Conservation (phyloP, 176 grass and related monocot genomes). For the Areca catechu region DNA sequence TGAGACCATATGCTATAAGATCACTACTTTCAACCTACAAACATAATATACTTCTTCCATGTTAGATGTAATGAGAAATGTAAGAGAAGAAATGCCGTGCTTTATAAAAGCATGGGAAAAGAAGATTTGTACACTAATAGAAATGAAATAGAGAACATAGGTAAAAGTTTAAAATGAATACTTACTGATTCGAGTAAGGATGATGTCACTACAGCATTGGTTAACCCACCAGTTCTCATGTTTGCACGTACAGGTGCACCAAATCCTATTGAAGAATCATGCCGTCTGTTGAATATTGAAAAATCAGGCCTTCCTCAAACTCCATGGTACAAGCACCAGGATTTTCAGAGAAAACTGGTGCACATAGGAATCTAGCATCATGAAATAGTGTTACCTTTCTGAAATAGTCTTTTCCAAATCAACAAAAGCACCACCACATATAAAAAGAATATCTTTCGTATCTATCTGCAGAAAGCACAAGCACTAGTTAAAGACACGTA, state of each 20-base stretch:
- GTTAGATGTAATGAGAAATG: not conserved
- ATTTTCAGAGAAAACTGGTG: slow-evolving; percentile 4
- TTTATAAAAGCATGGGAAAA: no score
- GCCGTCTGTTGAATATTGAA: slow-evolving; percentile 54
- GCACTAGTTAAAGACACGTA: slow-evolving; percentile 23
- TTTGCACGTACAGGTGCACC: slow-evolving; percentile 80
- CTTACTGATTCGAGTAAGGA: slow-evolving; percentile 95
- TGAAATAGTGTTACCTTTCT: slow-evolving; percentile 57
- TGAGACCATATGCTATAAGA: slow-evolving; percentile 78
- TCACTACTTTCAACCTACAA: slow-evolving; percentile 86
- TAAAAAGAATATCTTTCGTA: slow-evolving; percentile 99
- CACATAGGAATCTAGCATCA: slow-evolving; percentile 2
- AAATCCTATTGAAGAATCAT: slow-evolving; percentile 99
- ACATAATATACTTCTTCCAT: slow-evolving; percentile 24
- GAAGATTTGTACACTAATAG: no score
- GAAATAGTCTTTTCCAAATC: slow-evolving; percentile 96
- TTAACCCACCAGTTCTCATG: slow-evolving; percentile 59
- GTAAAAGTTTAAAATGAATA: no score
- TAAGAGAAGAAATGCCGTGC: not conserved
- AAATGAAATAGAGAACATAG: not conserved
- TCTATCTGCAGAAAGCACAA: slow-evolving; percentile 54
- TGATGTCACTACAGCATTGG: slow-evolving; percentile 57
- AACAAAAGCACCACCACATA: slow-evolving; percentile 97
- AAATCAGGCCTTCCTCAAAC: slow-evolving; percentile 17
- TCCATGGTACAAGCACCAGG: slow-evolving; percentile 7